Evolutionary conservation across 2,329 filamentous ascomycete species (phyloP).

Genomic region (Fusarium sp.): DNA sequence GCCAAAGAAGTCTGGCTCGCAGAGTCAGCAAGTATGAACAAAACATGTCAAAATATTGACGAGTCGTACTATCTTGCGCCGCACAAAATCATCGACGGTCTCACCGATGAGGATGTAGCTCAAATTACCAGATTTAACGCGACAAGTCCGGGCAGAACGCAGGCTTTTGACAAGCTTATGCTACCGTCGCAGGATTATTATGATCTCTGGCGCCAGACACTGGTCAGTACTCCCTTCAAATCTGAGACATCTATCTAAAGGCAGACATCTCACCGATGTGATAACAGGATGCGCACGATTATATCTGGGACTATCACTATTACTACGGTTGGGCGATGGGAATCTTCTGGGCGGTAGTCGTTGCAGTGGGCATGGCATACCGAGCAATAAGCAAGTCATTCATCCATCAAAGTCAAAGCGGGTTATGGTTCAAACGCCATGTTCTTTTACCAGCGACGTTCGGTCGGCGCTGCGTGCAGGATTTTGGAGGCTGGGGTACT

Average conservation of each 20-base stretch:
- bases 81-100: not conserved
- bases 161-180: not conserved
- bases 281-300: slow-evolving; percentile 10
- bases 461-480: slow-evolving; percentile 16
- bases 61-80: not conserved
- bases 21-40: slow-evolving; percentile 1
- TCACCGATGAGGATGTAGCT: not conserved
- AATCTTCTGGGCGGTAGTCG: not conserved
- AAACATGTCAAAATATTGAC: slow-evolving; percentile 3
- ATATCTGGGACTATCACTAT: slow-evolving; percentile 15
- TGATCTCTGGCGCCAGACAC: slow-evolving; percentile 10
- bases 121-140: slow-evolving; percentile 1
- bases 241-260: rapidly evolving
- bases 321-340: slow-evolving; percentile 24
- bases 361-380: not conserved
- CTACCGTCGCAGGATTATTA: slow-evolving; percentile 7
- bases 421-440: slow-evolving; percentile 5
- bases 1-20: not conserved
- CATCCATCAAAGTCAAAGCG: rapidly evolving
- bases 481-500: slow-evolving; percentile 17
- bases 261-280: not conserved
- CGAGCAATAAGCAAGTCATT: rapidly evolving
- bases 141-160: not conserved
- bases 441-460: slow-evolving; percentile 3
- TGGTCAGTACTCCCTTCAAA: not conserved